Evolutionary conservation across 1,284 basidiomycete species (phyloP).

Genomic region (Puccinia novopanici): DNA sequence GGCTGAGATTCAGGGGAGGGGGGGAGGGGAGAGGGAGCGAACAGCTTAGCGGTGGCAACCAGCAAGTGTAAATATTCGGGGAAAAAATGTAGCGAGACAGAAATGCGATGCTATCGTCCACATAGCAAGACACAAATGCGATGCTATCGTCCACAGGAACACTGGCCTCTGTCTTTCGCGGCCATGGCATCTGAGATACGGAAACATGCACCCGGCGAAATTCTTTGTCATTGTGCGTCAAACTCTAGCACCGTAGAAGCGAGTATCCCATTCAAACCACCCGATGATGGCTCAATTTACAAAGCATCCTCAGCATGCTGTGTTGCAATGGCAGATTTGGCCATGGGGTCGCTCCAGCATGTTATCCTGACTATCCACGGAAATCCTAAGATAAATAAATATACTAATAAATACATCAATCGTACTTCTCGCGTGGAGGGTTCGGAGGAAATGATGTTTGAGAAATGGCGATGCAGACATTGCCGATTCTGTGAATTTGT

Average conservation of each 20-base stretch:
- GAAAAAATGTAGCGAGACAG: not conserved
- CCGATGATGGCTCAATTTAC: not conserved
- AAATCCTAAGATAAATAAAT: conserved; percentile 10
- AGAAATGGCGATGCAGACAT: not conserved
- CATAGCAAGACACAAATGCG: conserved; percentile 6
- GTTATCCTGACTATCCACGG: not conserved
- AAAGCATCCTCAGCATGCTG: conserved; percentile 14
- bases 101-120: not conserved
- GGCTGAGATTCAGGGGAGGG: not conserved
- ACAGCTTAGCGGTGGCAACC: conserved; percentile 1
- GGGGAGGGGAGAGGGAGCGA: too few relatives aligned
- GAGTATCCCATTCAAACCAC: conserved; percentile 1
- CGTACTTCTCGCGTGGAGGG: conserved; percentile 3
- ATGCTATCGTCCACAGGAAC: not conserved
- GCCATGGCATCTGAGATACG: not conserved
- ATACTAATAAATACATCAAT: not conserved
- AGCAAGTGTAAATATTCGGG: not conserved
- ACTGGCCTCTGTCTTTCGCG: too few relatives aligned
- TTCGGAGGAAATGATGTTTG: conserved; percentile 8
- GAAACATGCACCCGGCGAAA: not conserved
- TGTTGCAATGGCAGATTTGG: not conserved
- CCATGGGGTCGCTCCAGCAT: not conserved
- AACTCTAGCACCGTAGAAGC: not conserved
- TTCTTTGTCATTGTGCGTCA: not conserved
- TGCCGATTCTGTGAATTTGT: not conserved